Evolutionary conservation across 352 stramenopile species (phyloP), one percentile per base, ranked within the genome.

Genomic region (Hyaloperonospora brassicae): DNA sequence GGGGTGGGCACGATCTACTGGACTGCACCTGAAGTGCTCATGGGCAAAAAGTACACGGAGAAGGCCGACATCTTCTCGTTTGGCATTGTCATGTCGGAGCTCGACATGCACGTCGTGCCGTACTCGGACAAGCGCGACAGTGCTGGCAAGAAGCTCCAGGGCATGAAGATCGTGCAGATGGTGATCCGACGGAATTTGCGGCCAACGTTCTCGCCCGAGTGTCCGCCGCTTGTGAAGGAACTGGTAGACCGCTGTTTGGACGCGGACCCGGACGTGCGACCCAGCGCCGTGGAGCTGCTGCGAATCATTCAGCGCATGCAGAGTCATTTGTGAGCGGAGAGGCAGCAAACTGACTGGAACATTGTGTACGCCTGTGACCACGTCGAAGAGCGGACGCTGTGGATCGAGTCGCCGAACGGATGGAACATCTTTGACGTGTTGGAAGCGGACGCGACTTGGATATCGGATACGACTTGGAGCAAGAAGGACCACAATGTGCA

Each of bases 31-130:
- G 82, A 93, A 51, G 76, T 93, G 21, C 64, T 93, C 22, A 84
- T 86, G 68, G 79, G 78, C 50, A 86, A 83, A 48, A 89, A 89
- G 62, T 90, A 93, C 68, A 88, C 76, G 23, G 78, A 89, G 56
- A 88, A 88, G 55, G 79, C 79, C 22, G 82, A 93, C 48, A 88
- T 93, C 36, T 93, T 84, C 57, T 90, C 82, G 31, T 90, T 91
- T 35, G 81, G 81, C 22, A 85, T 92, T 47, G 79, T 89, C 34
- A 66, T 92, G 64, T 84, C 77, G 27, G 83, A 93, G 57, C 55
- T 93, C 9, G 83, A 93, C 42, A 89, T 77, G 24, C 75, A 87
- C 49, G 57, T 75, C 14, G 76, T 91, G 50, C 83, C 83, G 58
- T 93, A 89, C 65, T 84, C 78, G 48, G 79, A 93, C 74, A 73